Percentiles rank a stretch among this genome's conserved stretches.
These are phyloP conservation scores for Cytospora mali DNA, from an alignment of 2,329 filamentous ascomycete genomes.

Conservation along the genomic window DNA sequence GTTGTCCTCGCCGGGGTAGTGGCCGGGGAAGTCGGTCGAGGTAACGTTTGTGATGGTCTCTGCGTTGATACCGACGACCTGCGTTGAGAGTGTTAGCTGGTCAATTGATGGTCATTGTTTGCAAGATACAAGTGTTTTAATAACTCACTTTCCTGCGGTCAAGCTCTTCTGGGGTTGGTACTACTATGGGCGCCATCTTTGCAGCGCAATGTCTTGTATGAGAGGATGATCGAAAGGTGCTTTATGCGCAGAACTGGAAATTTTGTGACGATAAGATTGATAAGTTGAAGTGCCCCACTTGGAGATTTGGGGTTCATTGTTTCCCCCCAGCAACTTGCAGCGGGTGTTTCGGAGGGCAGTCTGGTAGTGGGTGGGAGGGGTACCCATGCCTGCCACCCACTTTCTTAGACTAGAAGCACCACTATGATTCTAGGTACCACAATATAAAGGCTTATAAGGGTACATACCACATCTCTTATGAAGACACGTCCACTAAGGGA, in stretches of 20 bases:
- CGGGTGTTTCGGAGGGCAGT: background rate
- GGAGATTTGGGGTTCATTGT: background rate
- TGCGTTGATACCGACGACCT: conserved; percentile 84
- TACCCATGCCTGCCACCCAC: background rate
- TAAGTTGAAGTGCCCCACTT: conserved; percentile 22
- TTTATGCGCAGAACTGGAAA: conserved; percentile 14
- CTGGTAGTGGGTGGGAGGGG: background rate
- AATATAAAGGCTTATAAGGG: too few species aligned
- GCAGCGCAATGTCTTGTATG: conserved; percentile 14
- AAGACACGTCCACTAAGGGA: too few species aligned
- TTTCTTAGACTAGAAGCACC: too few species aligned
- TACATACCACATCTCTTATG: too few species aligned
- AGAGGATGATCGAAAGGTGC: conserved; percentile 8
- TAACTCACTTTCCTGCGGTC: conserved; percentile 61
- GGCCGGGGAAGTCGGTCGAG: conserved; percentile 89
- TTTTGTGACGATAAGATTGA: conserved; percentile 27
- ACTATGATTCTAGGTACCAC: too few species aligned
- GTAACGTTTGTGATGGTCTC: conserved; percentile 90
- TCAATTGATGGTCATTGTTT: conserved; percentile 3
- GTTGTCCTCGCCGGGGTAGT: conserved; percentile 82
- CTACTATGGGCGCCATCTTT: conserved; percentile 48
- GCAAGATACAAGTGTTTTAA: background rate
- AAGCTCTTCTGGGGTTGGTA: conserved; percentile 58
- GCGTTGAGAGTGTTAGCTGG: conserved; percentile 10
- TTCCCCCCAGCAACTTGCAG: background rate